Conservation (phyloP, 1,284 basidiomycete species). For the Ceratobasidium sp. region DNA sequence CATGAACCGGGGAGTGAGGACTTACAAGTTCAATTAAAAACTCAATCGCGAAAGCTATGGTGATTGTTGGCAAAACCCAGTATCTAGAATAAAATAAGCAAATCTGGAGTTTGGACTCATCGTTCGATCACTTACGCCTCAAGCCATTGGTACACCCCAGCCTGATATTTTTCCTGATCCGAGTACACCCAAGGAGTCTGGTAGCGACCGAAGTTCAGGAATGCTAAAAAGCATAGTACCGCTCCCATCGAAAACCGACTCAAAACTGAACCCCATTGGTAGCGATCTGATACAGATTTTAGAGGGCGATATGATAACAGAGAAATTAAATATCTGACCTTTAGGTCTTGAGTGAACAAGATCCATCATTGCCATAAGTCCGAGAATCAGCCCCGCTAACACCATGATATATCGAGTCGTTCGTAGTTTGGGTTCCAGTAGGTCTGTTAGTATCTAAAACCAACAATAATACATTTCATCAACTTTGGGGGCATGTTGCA, state of each 20-base stretch:
- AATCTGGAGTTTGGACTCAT: neutral
- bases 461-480: neutral
- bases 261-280: constrained; percentile 25
- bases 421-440: constrained; percentile 12
- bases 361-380: constrained; percentile 3
- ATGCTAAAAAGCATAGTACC: neutral
- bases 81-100: neutral
- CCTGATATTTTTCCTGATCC: constrained; percentile 7
- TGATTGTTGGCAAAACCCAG: constrained; percentile 34
- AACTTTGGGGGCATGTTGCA: too few species aligned
- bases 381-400: constrained; percentile 9
- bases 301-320: neutral
- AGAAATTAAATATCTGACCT: neutral
- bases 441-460: constrained; percentile 22
- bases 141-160: constrained; percentile 25
- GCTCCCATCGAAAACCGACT: constrained; percentile 22
- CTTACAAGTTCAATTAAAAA: constrained; percentile 13
- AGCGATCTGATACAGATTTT: constrained; percentile 16
- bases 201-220: constrained; percentile 28
- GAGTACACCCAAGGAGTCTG: constrained; percentile 23
- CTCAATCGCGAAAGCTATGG: constrained; percentile 15
- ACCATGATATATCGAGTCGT: constrained; percentile 24
- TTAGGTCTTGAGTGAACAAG: constrained; percentile 20
- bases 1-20: neutral
- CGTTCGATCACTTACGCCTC: neutral